A percentile compares a stretch with the other conserved stretches of the same genome.
Evolutionary conservation across 176 grass and related monocot species (phyloP).

Genomic region (Cenchrus fungigraminus): DNA sequence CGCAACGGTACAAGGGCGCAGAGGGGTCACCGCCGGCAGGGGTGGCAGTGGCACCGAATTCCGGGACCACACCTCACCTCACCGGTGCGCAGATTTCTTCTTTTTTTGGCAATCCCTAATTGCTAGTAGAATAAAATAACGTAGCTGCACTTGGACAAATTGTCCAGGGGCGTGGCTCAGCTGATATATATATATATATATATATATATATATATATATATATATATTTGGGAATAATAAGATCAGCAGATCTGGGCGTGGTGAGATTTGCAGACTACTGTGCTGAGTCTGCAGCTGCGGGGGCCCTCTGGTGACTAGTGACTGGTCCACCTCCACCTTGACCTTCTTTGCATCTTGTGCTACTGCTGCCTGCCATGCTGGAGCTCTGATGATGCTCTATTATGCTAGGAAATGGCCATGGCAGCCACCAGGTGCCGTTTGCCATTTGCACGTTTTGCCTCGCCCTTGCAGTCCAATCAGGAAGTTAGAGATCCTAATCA

Average conservation of each 20-base stretch:
- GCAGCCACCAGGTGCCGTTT: background rate
- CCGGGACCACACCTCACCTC: conserved; percentile 4
- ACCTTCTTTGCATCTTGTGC: background rate
- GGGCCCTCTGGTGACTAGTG: background rate
- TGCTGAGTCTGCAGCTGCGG: background rate
- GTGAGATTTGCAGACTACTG: background rate
- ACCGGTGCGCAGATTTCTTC: background rate
- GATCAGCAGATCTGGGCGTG: conserved; percentile 27
- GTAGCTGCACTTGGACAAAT: conserved; percentile 31
- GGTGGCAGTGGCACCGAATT: background rate
- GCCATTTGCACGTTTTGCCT: background rate
- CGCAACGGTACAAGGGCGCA: conserved; percentile 24
- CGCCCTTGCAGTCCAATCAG: background rate
- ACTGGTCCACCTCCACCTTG: background rate
- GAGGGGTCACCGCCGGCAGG: background rate
- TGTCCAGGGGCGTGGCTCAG: conserved; percentile 15
- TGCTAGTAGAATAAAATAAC: background rate
- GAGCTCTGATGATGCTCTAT: background rate
- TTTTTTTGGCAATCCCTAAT: background rate
- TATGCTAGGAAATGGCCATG: background rate
- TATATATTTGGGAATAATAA: too few species aligned
- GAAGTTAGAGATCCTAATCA: background rate
- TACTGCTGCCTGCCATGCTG: background rate
- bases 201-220: too few species aligned
- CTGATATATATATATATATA: conserved; percentile 12